phyloP scores from a whole-genome alignment of 106 monocot species.

The Dendrobium nobile region DNA sequence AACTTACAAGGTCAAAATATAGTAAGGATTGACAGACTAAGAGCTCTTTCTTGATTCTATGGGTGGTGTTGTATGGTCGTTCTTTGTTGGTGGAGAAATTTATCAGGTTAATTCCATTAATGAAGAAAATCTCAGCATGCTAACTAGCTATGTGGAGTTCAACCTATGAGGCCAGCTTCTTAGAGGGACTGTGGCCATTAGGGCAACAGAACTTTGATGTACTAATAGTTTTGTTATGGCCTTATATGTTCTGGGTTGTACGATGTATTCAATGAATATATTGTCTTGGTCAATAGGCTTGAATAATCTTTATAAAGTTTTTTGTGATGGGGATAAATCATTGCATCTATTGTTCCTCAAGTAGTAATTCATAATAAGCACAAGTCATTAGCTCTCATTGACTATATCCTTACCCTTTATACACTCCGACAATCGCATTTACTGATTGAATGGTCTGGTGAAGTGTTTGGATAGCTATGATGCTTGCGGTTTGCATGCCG shows the following conservation, averaged over 20 bases:
- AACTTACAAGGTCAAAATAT: no score
- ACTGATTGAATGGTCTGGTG: background rate
- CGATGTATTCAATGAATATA: constrained; percentile 82
- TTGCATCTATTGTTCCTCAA: no score
- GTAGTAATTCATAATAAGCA: no score
- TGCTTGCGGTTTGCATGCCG: background rate
- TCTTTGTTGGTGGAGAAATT: background rate
- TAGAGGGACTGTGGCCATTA: constrained; percentile 81
- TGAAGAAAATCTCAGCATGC: background rate
- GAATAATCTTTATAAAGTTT: constrained; percentile 36
- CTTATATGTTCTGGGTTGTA: constrained; percentile 97
- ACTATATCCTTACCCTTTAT: no score
- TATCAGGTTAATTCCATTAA: constrained; percentile 4
- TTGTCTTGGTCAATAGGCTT: constrained; percentile 54
- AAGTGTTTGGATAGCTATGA: background rate
- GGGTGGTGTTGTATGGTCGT: no score
- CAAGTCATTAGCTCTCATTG: no score
- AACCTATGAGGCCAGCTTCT: constrained; percentile 36
- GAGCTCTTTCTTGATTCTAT: no score
- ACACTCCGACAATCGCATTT: background rate
- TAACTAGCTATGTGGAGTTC: background rate
- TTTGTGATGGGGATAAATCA: no score
- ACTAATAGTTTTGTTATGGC: constrained; percentile 95
- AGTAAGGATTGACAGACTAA: no score
- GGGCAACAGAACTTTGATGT: constrained; percentile 86